These are phyloP conservation scores for Myxozyma vanderwaltii DNA, from an alignment of 805 yeast species.

Conservation along the genomic window DNA sequence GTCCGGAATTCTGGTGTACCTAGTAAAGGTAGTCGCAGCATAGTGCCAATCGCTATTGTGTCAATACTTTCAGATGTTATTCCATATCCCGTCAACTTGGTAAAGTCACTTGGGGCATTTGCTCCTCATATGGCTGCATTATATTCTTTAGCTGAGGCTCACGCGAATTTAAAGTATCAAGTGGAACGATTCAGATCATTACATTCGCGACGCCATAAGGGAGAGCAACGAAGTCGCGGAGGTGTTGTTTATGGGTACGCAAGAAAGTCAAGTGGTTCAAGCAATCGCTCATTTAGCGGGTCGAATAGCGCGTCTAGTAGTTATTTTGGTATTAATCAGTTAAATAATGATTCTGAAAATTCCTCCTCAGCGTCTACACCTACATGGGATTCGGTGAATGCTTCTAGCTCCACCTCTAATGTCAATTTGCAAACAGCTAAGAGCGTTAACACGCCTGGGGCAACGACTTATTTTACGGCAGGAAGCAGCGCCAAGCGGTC, in stretches of 20 bases:
- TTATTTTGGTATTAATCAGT: conserved; percentile 11
- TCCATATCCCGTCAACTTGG: conserved; percentile 40
- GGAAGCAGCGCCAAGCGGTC: conserved; percentile 7
- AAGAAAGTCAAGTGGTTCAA: conserved; percentile 10
- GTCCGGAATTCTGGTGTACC: neutral
- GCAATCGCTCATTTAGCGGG: conserved; percentile 5
- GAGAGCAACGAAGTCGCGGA: neutral
- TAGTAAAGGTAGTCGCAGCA: conserved; percentile 10
- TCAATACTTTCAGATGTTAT: conserved; percentile 40
- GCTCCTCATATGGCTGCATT: conserved; percentile 42
- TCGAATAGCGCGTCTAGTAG: conserved; percentile 1
- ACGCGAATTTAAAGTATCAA: conserved; percentile 36
- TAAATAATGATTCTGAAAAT: conserved; percentile 5
- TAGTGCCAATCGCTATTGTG: conserved; percentile 41
- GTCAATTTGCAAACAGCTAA: neutral
- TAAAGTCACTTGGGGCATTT: conserved; percentile 33
- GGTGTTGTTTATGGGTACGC: conserved; percentile 1
- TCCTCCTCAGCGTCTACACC: conserved; percentile 11
- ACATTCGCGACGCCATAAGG: neutral
- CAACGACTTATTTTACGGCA: conserved; percentile 4
- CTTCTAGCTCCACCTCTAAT: neutral
- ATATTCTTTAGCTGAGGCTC: conserved; percentile 38
- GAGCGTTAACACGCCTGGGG: conserved; percentile 2
- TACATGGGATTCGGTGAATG: conserved; percentile 14
- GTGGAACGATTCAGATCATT: conserved; percentile 26